Conservation (phyloP, 2,329 filamentous ascomycete species). For the Trichoderma afroharzianum region DNA sequence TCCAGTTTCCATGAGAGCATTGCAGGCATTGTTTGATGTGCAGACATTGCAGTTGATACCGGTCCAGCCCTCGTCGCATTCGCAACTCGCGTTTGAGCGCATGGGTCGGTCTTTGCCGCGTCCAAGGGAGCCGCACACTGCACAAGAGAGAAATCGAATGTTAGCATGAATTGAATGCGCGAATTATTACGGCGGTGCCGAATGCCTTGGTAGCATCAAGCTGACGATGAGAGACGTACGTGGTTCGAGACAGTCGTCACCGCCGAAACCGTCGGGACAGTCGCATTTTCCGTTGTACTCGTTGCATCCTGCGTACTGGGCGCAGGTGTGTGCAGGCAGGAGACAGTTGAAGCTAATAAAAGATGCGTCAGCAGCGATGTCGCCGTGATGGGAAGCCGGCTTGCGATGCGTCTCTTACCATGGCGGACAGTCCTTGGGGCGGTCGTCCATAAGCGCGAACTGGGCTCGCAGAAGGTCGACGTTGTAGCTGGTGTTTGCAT, state of each 20-base stretch:
- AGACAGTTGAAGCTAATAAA: conserved; percentile 88
- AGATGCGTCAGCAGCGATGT: conserved; percentile 18
- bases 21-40: conserved; percentile 75
- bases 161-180: not conserved
- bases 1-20: conserved; percentile 78
- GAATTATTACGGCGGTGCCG: not conserved
- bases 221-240: conserved; percentile 45
- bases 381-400: not conserved
- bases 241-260: conserved; percentile 87
- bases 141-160: not conserved
- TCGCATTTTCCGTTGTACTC: conserved; percentile 87
- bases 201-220: not conserved
- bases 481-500: conserved; percentile 54
- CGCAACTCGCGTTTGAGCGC: conserved; percentile 67
- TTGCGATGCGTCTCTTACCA: conserved; percentile 48
- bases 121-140: conserved; percentile 81
- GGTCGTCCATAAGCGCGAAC: conserved; percentile 67
- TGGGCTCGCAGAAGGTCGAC: conserved; percentile 60
- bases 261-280: conserved; percentile 88
- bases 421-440: conserved; percentile 74
- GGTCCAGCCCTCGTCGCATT: conserved; percentile 89
- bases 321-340: conserved; percentile 84
- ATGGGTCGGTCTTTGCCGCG: conserved; percentile 76
- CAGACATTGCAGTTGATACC: conserved; percentile 99
- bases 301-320: conserved; percentile 87